Percentiles rank a stretch among this genome's conserved stretches.
These are phyloP conservation scores for Zychaea mexicana DNA, from an alignment of 371 early-diverging fungal species.

Conservation along the genomic window DNA sequence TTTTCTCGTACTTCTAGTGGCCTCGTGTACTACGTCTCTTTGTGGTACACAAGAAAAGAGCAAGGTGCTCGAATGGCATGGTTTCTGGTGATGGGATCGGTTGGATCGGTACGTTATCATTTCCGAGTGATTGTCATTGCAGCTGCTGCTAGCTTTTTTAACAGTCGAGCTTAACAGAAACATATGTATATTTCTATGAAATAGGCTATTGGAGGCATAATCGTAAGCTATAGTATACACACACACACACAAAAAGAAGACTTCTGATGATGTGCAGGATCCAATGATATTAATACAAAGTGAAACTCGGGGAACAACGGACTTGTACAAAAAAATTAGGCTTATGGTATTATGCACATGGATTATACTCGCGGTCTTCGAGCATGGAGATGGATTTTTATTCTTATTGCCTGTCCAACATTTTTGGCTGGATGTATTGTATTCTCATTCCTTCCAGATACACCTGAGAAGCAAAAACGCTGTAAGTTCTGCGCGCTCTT, in stretches of 20 bases:
- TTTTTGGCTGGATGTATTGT: slow-evolving; percentile 57
- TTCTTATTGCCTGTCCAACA: slow-evolving; percentile 74
- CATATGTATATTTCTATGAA: no score
- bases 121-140: background rate
- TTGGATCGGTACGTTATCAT: slow-evolving; percentile 62
- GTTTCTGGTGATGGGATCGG: slow-evolving; percentile 62
- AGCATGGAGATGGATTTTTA: slow-evolving; percentile 73
- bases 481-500: no score
- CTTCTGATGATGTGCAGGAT: background rate
- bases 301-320: no score
- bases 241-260: no score
- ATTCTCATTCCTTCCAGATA: slow-evolving; percentile 68
- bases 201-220: background rate
- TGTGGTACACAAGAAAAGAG: slow-evolving; percentile 61
- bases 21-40: slow-evolving; percentile 48
- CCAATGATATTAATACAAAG: no score
- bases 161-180: background rate
- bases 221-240: background rate
- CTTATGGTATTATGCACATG: slow-evolving; percentile 61
- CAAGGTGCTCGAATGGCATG: slow-evolving; percentile 71
- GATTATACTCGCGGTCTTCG: slow-evolving; percentile 46
- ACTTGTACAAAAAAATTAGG: no score
- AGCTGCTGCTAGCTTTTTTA: background rate
- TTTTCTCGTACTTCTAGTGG: slow-evolving; percentile 2
- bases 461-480: slow-evolving; percentile 52